phyloP scores from a whole-genome alignment of 768 basidiomycete species.

The Clathrus columnatus region DNA sequence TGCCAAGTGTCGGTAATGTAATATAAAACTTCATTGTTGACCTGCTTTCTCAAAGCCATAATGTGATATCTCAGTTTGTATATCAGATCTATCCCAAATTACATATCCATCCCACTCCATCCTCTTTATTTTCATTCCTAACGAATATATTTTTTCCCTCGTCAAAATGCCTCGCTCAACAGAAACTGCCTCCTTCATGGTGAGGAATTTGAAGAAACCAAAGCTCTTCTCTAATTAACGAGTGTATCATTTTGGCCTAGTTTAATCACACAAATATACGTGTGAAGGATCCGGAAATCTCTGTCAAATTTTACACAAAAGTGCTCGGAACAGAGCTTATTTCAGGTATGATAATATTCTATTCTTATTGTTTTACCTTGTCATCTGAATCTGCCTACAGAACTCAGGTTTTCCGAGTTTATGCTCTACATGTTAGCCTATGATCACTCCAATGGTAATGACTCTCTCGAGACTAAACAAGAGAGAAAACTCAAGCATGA shows the following conservation, averaged over 20 bases:
- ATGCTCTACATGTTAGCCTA: slow-evolving; percentile 84
- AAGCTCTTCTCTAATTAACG: neutral
- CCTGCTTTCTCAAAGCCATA: no score
- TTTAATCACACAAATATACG: slow-evolving; percentile 87
- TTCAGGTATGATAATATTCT: slow-evolving; percentile 31
- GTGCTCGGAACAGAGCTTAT: slow-evolving; percentile 73
- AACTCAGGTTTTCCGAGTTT: slow-evolving; percentile 48
- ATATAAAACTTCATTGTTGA: no score
- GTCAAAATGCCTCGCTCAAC: slow-evolving; percentile 53
- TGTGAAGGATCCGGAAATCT: slow-evolving; percentile 77
- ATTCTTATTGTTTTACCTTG: neutral
- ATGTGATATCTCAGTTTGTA: no score
- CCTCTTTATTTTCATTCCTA: no score
- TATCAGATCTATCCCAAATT: no score
- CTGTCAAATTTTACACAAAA: slow-evolving; percentile 75
- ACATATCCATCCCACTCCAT: no score
- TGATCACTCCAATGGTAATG: slow-evolving; percentile 45
- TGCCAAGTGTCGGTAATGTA: no score
- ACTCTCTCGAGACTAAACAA: slow-evolving; percentile 45
- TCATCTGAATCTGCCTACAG: slow-evolving; percentile 27
- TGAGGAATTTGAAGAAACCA: slow-evolving; percentile 15
- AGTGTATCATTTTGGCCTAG: slow-evolving; percentile 26
- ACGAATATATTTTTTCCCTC: no score
- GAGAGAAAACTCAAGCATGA: slow-evolving; percentile 49
- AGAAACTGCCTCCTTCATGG: slow-evolving; percentile 60